Evolutionary conservation across 1,284 basidiomycete species (phyloP).

Genomic region (Ceratobasidium sp.): DNA sequence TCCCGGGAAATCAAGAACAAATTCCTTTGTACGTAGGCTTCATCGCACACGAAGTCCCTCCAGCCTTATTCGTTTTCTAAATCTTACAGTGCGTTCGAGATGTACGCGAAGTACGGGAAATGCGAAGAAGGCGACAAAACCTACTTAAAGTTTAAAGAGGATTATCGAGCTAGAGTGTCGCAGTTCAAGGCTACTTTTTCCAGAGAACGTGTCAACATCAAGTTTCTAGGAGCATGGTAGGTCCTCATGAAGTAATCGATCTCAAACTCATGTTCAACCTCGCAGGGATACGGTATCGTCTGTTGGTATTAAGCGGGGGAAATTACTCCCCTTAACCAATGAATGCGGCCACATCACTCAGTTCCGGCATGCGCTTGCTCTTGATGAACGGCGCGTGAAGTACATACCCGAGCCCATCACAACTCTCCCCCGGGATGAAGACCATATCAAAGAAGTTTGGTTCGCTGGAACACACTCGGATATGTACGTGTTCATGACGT

Average conservation of each 20-base stretch:
- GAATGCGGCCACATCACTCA: conserved; percentile 55
- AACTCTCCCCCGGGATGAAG: neutral
- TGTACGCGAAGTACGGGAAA: conserved; percentile 51
- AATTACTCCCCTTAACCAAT: conserved; percentile 52
- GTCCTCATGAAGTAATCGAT: neutral
- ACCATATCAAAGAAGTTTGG: conserved; percentile 56
- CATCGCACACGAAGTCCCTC: neutral
- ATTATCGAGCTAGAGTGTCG: conserved; percentile 8
- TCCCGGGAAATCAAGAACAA: conserved; percentile 57
- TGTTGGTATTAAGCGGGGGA: conserved; percentile 54
- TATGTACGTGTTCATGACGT: conserved; percentile 52
- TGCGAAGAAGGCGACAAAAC: conserved; percentile 59
- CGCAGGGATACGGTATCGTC: conserved; percentile 64
- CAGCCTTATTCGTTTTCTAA: no score
- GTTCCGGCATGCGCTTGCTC: conserved; percentile 62
- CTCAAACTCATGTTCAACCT: conserved; percentile 16
- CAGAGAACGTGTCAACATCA: conserved; percentile 53
- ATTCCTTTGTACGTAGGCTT: conserved; percentile 56
- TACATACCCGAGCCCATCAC: conserved; percentile 60
- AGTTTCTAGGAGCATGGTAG: conserved; percentile 61
- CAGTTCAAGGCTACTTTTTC: conserved; percentile 61
- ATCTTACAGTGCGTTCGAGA: conserved; percentile 4
- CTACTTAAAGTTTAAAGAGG: conserved; percentile 40
- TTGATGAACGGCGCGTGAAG: conserved; percentile 61
- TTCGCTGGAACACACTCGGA: conserved; percentile 57